phyloP scores from a whole-genome alignment of 306 rosid species.

The Cucumis cinereus region DNA sequence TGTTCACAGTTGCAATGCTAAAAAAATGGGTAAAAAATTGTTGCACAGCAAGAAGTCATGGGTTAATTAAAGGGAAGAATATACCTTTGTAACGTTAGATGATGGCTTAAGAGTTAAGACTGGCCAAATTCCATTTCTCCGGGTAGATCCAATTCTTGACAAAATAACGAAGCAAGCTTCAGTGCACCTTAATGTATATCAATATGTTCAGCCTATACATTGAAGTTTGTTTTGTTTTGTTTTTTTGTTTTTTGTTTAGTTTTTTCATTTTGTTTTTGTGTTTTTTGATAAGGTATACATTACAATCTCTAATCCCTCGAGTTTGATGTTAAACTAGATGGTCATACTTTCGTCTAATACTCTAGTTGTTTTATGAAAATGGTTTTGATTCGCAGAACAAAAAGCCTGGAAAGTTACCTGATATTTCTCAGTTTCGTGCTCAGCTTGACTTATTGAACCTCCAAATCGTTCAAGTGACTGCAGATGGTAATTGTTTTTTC shows the following conservation, averaged over 20 bases:
- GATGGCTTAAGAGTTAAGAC: neutral
- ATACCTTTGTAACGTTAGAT: neutral
- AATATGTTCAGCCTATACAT: neutral
- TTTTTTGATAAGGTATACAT: neutral
- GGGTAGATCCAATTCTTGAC: neutral
- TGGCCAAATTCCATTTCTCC: neutral
- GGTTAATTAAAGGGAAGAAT: neutral
- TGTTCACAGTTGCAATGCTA: neutral
- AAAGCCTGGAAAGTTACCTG: slow-evolving; percentile 45
- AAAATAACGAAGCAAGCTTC: neutral
- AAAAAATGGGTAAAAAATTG: neutral
- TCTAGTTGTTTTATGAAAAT: neutral
- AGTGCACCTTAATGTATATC: neutral
- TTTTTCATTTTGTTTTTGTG: too few relatives aligned
- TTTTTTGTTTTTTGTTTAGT: too few relatives aligned
- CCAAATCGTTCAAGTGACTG: slow-evolving; percentile 55
- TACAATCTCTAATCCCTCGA: neutral
- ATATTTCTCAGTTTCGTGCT: slow-evolving; percentile 37
- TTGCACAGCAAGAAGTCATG: neutral
- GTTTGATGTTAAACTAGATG: neutral
- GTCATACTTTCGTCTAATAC: neutral
- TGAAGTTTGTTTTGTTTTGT: too few relatives aligned
- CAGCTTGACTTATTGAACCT: slow-evolving; percentile 65
- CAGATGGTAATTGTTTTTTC: slow-evolving; percentile 91
- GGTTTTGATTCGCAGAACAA: slow-evolving; percentile 34